These are phyloP conservation scores for Ormosia emarginata DNA, from an alignment of 306 rosid genomes.

Conservation along the genomic window DNA sequence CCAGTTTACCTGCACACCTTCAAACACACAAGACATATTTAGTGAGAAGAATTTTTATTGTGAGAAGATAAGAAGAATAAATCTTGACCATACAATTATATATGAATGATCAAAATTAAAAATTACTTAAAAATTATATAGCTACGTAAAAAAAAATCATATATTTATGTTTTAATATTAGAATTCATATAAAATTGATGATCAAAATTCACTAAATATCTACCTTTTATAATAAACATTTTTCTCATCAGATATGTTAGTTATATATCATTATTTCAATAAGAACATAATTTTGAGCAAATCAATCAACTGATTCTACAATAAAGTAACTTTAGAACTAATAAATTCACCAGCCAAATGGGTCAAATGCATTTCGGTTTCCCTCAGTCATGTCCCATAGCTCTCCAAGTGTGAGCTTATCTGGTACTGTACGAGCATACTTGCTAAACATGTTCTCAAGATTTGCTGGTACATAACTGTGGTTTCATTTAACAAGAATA, in stretches of 20 bases:
- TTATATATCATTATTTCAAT: neutral
- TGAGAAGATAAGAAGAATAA: too few relatives aligned
- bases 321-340: neutral
- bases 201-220: too few relatives aligned
- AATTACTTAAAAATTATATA: too few relatives aligned
- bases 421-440: conserved; percentile 59
- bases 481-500: neutral
- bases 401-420: conserved; percentile 62
- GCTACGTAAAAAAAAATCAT: too few relatives aligned
- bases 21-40: too few relatives aligned
- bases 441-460: conserved; percentile 73
- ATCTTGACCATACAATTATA: too few relatives aligned
- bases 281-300: neutral
- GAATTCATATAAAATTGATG: too few relatives aligned
- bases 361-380: conserved; percentile 57
- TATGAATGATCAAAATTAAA: too few relatives aligned
- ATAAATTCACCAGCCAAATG: conserved; percentile 60
- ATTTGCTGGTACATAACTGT: conserved; percentile 63
- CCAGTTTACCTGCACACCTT: conserved; percentile 64
- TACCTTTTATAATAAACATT: too few relatives aligned
- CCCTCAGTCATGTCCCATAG: conserved; percentile 83
- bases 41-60: too few relatives aligned
- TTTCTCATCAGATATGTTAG: too few relatives aligned
- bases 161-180: too few relatives aligned
- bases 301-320: neutral